Evolutionary conservation across 805 yeast species (phyloP), one percentile per base, ranked within the genome.

Genomic region (Ogataea trehaloabstinens): DNA sequence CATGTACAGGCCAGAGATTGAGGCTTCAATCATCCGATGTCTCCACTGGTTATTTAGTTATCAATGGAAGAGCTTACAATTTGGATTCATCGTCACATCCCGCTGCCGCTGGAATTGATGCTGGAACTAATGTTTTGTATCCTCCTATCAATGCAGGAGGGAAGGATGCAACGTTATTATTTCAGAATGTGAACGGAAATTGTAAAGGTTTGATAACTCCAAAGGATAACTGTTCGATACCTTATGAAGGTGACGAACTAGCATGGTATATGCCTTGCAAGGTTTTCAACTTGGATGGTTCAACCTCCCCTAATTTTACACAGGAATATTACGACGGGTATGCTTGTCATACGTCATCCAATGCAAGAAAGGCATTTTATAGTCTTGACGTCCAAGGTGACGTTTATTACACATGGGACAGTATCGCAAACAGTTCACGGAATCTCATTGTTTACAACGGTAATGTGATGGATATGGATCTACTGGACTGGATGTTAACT

Each of bases 211-310:
- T 90, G 36, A 83, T 93, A 40, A 71, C 57, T 4, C 95, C 96
- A 32, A 77, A 76, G 47, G 75, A 66, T 3, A 74, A 81, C 55
- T 75, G 85, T 51, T 52, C 82, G 0, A 90, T 90, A 42, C 97
- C 97, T 1, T 63, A 68, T 45, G 70, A 75, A 40, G 71, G 66
- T 28, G 80, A 76, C 18, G 71, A 75, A 21, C 60, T 91, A 50
- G 97, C 95, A 13, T 90, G 96, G 96, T 93, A 93, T 64, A 88
- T 90, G 82, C 98, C 99, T 3, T 93, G 99, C 68, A 80, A 82
- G 51, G 45, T 85, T 22, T 67, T 76, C 37, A 63, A 67, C 29
- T 83, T 78, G 50, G 86, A 87, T 58, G 95, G 95, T 4, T 72
- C 93, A 1, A 61, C 85, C 2, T 40, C 63, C 20, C 85, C 86